Percentiles rank a stretch among this genome's conserved stretches.
phyloP scores from a whole-genome alignment of 768 basidiomycete genomes.

The Wakefieldia striispora region DNA sequence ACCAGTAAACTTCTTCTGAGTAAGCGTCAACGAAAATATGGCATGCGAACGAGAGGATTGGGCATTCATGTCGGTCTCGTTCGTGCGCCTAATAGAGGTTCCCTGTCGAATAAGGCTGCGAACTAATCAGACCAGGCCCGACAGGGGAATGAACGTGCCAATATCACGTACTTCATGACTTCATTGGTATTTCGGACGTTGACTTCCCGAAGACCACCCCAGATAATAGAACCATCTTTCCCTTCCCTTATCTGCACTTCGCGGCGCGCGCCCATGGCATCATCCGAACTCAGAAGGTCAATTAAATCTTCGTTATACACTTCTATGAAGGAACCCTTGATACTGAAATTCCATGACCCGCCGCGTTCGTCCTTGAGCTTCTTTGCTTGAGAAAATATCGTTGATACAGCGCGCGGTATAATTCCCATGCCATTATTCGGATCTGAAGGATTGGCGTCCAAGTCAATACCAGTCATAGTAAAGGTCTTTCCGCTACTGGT shows the following conservation, averaged over 20 bases:
- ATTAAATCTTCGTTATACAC: constrained; percentile 99
- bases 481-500: constrained; percentile 46
- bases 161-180: constrained; percentile 81
- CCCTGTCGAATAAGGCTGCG: constrained; percentile 85
- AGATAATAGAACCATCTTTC: constrained; percentile 94
- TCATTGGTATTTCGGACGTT: constrained; percentile 79
- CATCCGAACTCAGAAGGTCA: constrained; percentile 82
- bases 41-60: constrained; percentile 98
- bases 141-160: constrained; percentile 3
- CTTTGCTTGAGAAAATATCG: constrained; percentile 77
- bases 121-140: constrained; percentile 22
- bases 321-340: constrained; percentile 95
- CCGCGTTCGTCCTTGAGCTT: constrained; percentile 76
- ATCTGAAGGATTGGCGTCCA: constrained; percentile 83
- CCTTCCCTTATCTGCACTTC: constrained; percentile 97
- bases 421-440: constrained; percentile 88
- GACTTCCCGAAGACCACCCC: constrained; percentile 93
- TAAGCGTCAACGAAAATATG: constrained; percentile 94
- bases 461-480: constrained; percentile 95
- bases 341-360: constrained; percentile 68
- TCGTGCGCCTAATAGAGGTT: constrained; percentile 87
- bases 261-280: constrained; percentile 61
- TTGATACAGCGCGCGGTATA: constrained; percentile 89
- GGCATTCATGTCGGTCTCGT: constrained; percentile 98
- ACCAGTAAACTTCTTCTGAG: constrained; percentile 84